A percentile compares a stretch with the other conserved stretches of the same genome.
phyloP scores from a whole-genome alignment of 306 rosid species.

The Comarum palustre region DNA sequence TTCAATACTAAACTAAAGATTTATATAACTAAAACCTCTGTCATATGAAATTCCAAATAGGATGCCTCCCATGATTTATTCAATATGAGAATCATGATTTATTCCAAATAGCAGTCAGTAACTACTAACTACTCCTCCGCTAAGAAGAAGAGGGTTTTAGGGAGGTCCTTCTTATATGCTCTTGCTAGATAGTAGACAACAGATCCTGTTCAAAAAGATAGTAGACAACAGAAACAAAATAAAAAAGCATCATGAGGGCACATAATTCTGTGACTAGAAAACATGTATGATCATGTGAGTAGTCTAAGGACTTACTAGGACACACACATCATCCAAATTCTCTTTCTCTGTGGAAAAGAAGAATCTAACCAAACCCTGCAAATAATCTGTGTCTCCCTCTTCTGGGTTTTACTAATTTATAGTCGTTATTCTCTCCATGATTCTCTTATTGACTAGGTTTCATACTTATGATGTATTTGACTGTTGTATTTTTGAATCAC shows the following conservation, averaged over 20 bases:
- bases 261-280: conserved; percentile 9
- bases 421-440: background rate
- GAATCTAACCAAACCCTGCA: conserved; percentile 18
- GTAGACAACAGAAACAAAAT: conserved; percentile 8
- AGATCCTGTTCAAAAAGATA: too few species aligned
- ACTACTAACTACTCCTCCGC: background rate
- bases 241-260: conserved; percentile 9
- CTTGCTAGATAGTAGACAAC: background rate
- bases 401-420: conserved; percentile 6
- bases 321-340: background rate
- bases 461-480: background rate
- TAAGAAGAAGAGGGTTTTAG: background rate
- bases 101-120: too few species aligned
- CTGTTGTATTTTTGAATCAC: background rate
- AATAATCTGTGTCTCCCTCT: conserved; percentile 14
- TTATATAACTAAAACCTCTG: background rate
- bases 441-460: background rate
- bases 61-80: background rate
- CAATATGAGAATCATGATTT: background rate
- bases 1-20: background rate
- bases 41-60: background rate
- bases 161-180: background rate
- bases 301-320: background rate
- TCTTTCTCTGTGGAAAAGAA: background rate
- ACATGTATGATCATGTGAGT: conserved; percentile 3